Conservation (phyloP, 805 yeast genomes). For the Grigorovia jiainica region DNA sequence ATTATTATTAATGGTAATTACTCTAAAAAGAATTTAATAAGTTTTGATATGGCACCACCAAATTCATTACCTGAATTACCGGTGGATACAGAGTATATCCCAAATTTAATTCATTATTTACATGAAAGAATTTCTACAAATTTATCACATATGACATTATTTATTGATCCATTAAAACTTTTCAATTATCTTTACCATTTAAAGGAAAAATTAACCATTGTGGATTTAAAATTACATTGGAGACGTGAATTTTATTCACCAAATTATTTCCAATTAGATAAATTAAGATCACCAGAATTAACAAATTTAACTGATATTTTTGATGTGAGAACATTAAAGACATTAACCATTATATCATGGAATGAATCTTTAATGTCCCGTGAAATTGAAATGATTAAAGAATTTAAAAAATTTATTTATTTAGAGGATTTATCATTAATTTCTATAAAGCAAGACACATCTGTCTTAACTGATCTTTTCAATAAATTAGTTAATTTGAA, state of each 20-base stretch:
- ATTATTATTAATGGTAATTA: slow-evolving; percentile 25
- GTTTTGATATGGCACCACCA: slow-evolving; percentile 33
- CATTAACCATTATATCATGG: slow-evolving; percentile 36
- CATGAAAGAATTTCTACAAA: slow-evolving; percentile 23
- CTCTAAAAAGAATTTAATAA: slow-evolving; percentile 19
- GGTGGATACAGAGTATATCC: slow-evolving; percentile 24
- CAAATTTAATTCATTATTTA: slow-evolving; percentile 22
- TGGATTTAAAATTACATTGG: slow-evolving; percentile 34
- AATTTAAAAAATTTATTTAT: slow-evolving; percentile 30
- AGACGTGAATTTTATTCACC: slow-evolving; percentile 32
- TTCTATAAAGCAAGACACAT: slow-evolving; percentile 30
- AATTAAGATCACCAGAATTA: slow-evolving; percentile 12
- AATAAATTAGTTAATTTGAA: slow-evolving; percentile 23
- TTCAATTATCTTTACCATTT: slow-evolving; percentile 30
- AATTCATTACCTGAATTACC: slow-evolving; percentile 27
- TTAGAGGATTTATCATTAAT: slow-evolving; percentile 34
- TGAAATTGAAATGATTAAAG: slow-evolving; percentile 29
- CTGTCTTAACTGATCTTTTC: slow-evolving; percentile 27
- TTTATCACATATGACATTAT: slow-evolving; percentile 28
- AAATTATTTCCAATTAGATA: slow-evolving; percentile 17
- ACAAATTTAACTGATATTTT: slow-evolving; percentile 29
- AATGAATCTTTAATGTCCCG: slow-evolving; percentile 29
- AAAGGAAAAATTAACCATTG: slow-evolving; percentile 26
- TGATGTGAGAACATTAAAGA: slow-evolving; percentile 28
- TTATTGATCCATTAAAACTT: slow-evolving; percentile 32